Conservation (phyloP, 2,329 filamentous ascomycete species). For the Xylariaceae sp. region DNA sequence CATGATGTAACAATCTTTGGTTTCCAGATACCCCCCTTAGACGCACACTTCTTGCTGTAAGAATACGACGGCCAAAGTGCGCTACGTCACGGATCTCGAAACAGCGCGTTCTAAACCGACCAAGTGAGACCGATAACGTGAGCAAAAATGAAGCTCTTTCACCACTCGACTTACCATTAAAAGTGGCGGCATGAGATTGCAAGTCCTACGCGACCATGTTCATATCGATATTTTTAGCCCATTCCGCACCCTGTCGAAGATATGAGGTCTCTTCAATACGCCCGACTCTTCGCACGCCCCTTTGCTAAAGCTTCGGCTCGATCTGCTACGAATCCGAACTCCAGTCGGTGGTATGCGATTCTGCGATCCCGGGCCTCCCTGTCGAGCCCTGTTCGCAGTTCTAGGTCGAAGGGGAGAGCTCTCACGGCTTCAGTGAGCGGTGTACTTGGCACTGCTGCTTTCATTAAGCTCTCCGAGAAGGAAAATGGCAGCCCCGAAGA, state of each 20-base stretch:
- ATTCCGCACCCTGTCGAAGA: constrained; percentile 25
- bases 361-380: constrained; percentile 15
- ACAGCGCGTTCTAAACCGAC: constrained; percentile 6
- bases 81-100: constrained; percentile 18
- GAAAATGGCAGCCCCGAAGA: constrained; percentile 46
- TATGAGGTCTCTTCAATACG: constrained; percentile 42
- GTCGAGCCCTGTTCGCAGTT: constrained; percentile 8
- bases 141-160: background rate
- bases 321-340: constrained; percentile 13
- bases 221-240: constrained; percentile 9
- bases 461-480: constrained; percentile 53
- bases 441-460: constrained; percentile 49
- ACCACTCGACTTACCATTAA: background rate
- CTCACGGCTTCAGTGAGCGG: constrained; percentile 38
- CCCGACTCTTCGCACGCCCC: constrained; percentile 42
- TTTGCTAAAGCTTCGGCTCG: constrained; percentile 10
- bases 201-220: constrained; percentile 3
- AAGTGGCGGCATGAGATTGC: background rate
- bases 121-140: background rate
- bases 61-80: background rate
- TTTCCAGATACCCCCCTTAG: background rate
- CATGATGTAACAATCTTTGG: too few species aligned
- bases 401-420: constrained; percentile 30
- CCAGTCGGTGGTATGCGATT: constrained; percentile 21
- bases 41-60: background rate